Evolutionary conservation across 768 basidiomycete species (phyloP).

Genomic region (Boletales sp.): DNA sequence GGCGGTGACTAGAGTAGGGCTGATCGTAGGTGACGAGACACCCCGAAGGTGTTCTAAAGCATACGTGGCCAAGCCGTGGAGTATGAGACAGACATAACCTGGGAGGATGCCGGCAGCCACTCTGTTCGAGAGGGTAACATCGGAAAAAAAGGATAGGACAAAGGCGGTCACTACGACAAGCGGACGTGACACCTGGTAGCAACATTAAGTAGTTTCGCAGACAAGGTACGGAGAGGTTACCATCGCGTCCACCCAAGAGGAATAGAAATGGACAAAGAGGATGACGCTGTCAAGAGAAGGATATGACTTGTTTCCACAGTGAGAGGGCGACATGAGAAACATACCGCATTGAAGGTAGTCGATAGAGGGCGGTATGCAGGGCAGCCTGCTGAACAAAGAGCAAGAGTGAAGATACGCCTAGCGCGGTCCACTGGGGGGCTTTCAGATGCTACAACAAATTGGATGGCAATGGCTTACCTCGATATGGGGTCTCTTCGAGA

Average conservation of each 20-base stretch:
- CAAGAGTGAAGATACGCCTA: constrained; percentile 63
- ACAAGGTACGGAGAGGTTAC: constrained; percentile 47
- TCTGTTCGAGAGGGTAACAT: constrained; percentile 42
- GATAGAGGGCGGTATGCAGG: constrained; percentile 64
- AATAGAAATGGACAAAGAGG: constrained; percentile 66
- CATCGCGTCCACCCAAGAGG: constrained; percentile 59
- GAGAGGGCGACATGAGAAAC: constrained; percentile 14
- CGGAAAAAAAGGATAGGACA: constrained; percentile 53
- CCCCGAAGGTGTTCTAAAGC: constrained; percentile 61
- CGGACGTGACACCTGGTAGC: constrained; percentile 47
- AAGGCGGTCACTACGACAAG: constrained; percentile 47
- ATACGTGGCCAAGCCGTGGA: constrained; percentile 57
- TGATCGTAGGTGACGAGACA: constrained; percentile 55
- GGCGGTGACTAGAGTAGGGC: constrained; percentile 52
- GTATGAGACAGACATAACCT: constrained; percentile 61
- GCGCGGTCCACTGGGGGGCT: constrained; percentile 58
- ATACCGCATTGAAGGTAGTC: constrained; percentile 65
- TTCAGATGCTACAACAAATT: constrained; percentile 8
- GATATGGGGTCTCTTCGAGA: constrained; percentile 50
- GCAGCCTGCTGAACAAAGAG: constrained; percentile 67
- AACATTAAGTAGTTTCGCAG: constrained; percentile 3
- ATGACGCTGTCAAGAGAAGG: constrained; percentile 48
- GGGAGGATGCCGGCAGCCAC: constrained; percentile 43
- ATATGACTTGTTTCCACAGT: neutral
- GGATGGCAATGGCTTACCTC: constrained; percentile 46